Evolutionary conservation across 2,329 filamentous ascomycete species (phyloP).

Genomic region (Lecanicillium sp.): DNA sequence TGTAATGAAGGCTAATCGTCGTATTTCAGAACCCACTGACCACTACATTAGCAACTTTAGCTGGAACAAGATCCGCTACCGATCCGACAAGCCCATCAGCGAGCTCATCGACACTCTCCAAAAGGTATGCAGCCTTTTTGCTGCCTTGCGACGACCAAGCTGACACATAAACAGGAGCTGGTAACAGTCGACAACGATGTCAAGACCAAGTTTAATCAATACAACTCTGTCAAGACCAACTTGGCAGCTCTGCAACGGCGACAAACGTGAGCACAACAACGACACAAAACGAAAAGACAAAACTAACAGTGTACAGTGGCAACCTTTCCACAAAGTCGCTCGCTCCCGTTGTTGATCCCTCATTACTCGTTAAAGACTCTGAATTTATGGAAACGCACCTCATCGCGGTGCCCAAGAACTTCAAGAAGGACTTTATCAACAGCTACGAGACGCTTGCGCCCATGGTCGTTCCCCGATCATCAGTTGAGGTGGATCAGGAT

Average conservation of each 20-base stretch:
- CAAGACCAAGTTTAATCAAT: constrained; percentile 88
- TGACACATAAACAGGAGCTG: constrained; percentile 55
- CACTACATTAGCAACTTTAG: constrained; percentile 82
- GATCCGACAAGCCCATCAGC: constrained; percentile 79
- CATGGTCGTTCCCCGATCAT: constrained; percentile 91
- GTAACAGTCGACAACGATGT: constrained; percentile 92
- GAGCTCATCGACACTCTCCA: constrained; percentile 83
- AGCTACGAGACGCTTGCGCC: constrained; percentile 80
- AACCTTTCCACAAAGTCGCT: constrained; percentile 93
- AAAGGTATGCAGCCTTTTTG: constrained; percentile 50
- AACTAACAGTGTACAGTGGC: constrained; percentile 51
- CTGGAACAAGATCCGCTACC: constrained; percentile 98
- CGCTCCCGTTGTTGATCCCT: constrained; percentile 76
- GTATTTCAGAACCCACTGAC: constrained; percentile 76
- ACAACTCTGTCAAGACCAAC: constrained; percentile 83
- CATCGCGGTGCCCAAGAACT: constrained; percentile 72
- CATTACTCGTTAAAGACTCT: constrained; percentile 74
- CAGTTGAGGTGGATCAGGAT: constrained; percentile 70
- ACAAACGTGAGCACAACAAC: constrained; percentile 57
- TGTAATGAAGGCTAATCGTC: too few relatives aligned
- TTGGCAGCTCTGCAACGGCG: constrained; percentile 74
- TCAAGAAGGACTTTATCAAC: constrained; percentile 80
- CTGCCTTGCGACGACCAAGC: constrained; percentile 5
- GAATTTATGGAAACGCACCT: constrained; percentile 97
- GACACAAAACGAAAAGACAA: too few relatives aligned